Evolutionary conservation across 805 yeast genomes (phyloP).

Genomic region (Kluyveromyces siamensis): DNA sequence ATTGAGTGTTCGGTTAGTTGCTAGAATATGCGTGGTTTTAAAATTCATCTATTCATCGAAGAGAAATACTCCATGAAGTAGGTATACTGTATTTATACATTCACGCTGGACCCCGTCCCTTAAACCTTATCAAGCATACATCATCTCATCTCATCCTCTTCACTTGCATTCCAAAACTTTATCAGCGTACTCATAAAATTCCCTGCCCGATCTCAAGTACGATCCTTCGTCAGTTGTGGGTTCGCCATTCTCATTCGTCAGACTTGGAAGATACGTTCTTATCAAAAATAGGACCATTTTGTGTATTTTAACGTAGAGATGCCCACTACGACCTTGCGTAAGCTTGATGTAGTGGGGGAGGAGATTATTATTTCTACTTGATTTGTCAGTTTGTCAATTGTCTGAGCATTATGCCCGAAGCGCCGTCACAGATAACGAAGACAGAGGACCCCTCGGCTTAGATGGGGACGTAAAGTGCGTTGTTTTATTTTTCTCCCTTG

Average conservation of each 20-base stretch:
- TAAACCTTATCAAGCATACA: not conserved
- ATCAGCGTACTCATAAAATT: not conserved
- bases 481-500: no score
- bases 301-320: no score
- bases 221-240: not conserved
- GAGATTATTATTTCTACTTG: no score
- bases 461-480: no score
- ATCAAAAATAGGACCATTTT: not conserved
- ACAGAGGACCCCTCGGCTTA: not conserved
- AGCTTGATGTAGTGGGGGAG: no score
- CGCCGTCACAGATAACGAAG: constrained; percentile 2
- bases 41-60: no score
- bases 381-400: no score
- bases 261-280: not conserved
- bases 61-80: no score
- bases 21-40: no score
- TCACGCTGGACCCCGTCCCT: not conserved
- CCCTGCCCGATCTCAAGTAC: not conserved
- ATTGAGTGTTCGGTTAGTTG: no score
- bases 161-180: not conserved
- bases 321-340: no score
- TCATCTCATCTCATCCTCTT: not conserved
- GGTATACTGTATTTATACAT: not conserved
- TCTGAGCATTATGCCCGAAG: not conserved
- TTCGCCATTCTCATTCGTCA: not conserved